phyloP scores from a whole-genome alignment of 495 filamentous ascomycete species.

The Penicillium egyptiacum region DNA sequence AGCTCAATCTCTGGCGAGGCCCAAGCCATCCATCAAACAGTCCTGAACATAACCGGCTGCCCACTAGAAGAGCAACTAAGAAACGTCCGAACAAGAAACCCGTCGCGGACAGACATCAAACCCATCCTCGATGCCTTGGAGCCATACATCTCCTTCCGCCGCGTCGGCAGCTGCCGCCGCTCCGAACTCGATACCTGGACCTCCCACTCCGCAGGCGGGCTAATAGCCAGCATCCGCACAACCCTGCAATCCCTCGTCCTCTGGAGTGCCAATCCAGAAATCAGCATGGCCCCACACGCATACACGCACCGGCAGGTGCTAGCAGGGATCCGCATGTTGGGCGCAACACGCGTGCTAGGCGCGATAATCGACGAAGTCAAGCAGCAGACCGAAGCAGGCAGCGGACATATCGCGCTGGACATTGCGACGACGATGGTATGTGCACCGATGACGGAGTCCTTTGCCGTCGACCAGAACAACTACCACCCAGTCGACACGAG shows the following conservation, averaged over 20 bases:
- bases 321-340: slow-evolving; percentile 65
- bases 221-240: slow-evolving; percentile 60
- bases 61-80: slow-evolving; percentile 73
- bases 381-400: slow-evolving; percentile 50
- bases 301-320: slow-evolving; percentile 81
- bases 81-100: slow-evolving; percentile 67
- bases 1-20: slow-evolving; percentile 78
- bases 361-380: slow-evolving; percentile 72
- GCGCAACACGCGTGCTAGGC: slow-evolving; percentile 60
- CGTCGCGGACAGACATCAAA: slow-evolving; percentile 66
- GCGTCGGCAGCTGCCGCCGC: slow-evolving; percentile 63
- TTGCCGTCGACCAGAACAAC: slow-evolving; percentile 44
- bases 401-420: slow-evolving; percentile 67
- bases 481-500: slow-evolving; percentile 43
- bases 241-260: slow-evolving; percentile 66
- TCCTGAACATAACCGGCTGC: slow-evolving; percentile 78
- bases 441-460: slow-evolving; percentile 59
- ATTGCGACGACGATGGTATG: slow-evolving; percentile 71
- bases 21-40: slow-evolving; percentile 73
- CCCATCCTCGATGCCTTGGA: slow-evolving; percentile 69
- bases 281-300: slow-evolving; percentile 64
- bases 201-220: slow-evolving; percentile 56
- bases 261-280: slow-evolving; percentile 67
- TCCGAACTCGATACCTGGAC: slow-evolving; percentile 79
- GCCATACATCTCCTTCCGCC: slow-evolving; percentile 64